Percentiles rank a stretch among this genome's conserved stretches.
phyloP scores from a whole-genome alignment of 2,329 filamentous ascomycete genomes.

The Sarocladium strictum region DNA sequence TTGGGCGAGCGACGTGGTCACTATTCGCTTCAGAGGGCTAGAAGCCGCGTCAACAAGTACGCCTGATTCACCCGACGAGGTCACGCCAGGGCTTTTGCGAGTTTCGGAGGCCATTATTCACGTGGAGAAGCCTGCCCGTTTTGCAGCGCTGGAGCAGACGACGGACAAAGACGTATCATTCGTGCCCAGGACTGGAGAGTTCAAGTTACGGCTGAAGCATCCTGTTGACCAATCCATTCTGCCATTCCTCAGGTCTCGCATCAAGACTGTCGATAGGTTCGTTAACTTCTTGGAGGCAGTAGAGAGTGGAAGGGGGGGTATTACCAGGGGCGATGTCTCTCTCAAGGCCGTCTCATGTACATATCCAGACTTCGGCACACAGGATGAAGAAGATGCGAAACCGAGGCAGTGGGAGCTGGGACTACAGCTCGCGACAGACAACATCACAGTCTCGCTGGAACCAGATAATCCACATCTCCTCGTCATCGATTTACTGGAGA shows the following conservation, averaged over 20 bases:
- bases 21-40: conserved; percentile 49
- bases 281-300: conserved; percentile 65
- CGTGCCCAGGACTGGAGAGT: conserved; percentile 51
- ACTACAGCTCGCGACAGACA: conserved; percentile 48
- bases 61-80: not conserved
- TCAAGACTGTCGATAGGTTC: conserved; percentile 64
- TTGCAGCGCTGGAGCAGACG: conserved; percentile 46
- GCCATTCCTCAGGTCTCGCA: conserved; percentile 49
- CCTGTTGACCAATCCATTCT: conserved; percentile 54
- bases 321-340: conserved; percentile 52
- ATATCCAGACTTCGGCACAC: not conserved
- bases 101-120: conserved; percentile 49
- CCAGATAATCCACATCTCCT: conserved; percentile 62
- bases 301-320: conserved; percentile 41
- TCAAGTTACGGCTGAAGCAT: conserved; percentile 55
- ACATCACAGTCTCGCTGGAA: conserved; percentile 55
- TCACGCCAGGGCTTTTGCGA: conserved; percentile 23
- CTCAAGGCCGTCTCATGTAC: conserved; percentile 2
- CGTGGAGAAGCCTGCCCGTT: conserved; percentile 47
- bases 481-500: conserved; percentile 52
- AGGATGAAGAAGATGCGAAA: not conserved
- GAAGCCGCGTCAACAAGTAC: conserved; percentile 2
- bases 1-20: conserved; percentile 56
- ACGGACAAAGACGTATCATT: conserved; percentile 60
- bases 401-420: conserved; percentile 42